Base-by-base conservation (phyloP, 2,329 filamentous ascomycete species). In the Aspergillus viridinutans region DNA sequence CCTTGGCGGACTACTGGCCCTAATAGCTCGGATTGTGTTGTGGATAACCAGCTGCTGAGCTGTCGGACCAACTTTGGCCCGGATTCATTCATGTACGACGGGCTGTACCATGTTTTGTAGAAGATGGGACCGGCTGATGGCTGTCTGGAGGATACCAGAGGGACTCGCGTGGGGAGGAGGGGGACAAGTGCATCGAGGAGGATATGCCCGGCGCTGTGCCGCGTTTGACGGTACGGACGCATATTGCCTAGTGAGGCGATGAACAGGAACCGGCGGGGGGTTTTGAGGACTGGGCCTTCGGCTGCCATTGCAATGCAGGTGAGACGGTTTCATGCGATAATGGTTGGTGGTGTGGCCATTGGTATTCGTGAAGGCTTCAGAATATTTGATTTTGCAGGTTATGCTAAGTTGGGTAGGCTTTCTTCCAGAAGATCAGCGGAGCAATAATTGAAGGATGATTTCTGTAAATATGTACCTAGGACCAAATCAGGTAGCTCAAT, bases 211-310 rank as follows among this genome's bases (percentile, higher is more conserved):
- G 92, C 91, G 25, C 87, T 92, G 76, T 97, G 94, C 7, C 93
- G 85, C 21, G 90, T 95, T 61, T 88, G 82, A 62, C 84, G 83
- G 74, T 93, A 92, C 23, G 76, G 71, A 6, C 83, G 80, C 6
- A 90, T 91, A 67, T 97, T 97, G 64, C 94, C 94, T 61, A 99
- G 83, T 60, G 90, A 94, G 77, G 92, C 84, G 67, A 97, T 81
- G 56, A 97, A 84, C 65, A 96, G 85, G 42, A 68, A 67, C 47
- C 70, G 70, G 12, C 57, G 61, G 6, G 70, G 68, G 25, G 58
- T 48, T 56, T 57, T 62, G 49, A 61, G 43, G 42, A 55, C 35
- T 4, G 50, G 14, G 32, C 35, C 40, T 17, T 47, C 43, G 21
- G 43, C 43, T 47, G 43, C 43, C 43, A 47, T 47, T 47, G 43